These are phyloP conservation scores for Wickerhamomyces silvicola DNA, from an alignment of 805 yeast genomes.

Conservation along the genomic window DNA sequence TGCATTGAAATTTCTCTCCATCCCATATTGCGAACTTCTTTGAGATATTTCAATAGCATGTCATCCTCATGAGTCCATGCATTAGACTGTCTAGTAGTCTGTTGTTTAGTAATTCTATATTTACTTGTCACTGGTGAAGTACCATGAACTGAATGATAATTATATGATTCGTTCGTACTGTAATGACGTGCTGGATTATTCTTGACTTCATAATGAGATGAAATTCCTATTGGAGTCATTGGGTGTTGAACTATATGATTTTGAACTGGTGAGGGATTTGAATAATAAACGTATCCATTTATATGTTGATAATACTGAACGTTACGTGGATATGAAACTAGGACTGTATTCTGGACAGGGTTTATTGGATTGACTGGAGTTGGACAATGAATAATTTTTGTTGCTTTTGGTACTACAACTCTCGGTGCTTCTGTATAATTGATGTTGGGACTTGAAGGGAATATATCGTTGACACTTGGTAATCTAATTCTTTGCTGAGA, in stretches of 20 bases:
- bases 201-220: neutral
- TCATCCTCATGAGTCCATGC: constrained; percentile 69
- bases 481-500: constrained; percentile 16
- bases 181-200: constrained; percentile 1
- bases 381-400: constrained; percentile 3
- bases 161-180: too few relatives aligned
- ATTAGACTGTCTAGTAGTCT: constrained; percentile 17
- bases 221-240: constrained; percentile 2
- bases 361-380: neutral
- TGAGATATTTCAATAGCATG: constrained; percentile 48
- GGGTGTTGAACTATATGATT: constrained; percentile 1
- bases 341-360: too few relatives aligned
- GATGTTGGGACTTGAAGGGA: constrained; percentile 9
- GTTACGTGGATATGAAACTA: too few relatives aligned
- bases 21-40: constrained; percentile 63
- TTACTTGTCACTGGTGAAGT: neutral
- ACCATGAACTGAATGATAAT: constrained; percentile 1
- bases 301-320: too few relatives aligned
- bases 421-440: neutral
- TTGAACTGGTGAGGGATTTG: neutral
- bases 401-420: neutral
- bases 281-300: too few relatives aligned
- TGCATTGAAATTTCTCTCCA: constrained; percentile 71
- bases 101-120: constrained; percentile 12
- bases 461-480: constrained; percentile 22